Evolutionary conservation across 2,329 filamentous ascomycete genomes (phyloP).

Genomic region (Xylaria sp.): DNA sequence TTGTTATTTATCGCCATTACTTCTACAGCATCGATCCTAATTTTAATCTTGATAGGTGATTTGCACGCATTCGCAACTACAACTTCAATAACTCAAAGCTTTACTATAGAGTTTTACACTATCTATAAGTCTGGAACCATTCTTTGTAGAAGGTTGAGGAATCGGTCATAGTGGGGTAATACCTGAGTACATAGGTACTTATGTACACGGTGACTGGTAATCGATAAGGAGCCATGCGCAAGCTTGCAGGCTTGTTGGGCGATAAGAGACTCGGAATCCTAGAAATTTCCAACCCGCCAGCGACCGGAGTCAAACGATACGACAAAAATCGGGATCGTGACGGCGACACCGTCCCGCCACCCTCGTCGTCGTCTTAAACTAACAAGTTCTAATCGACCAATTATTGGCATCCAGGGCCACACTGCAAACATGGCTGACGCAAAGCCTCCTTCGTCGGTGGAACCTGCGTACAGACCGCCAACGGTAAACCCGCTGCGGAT

Average conservation of each 20-base stretch:
- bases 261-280: conserved; percentile 23
- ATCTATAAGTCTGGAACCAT: too few species aligned
- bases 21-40: too few species aligned
- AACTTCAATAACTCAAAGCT: too few species aligned
- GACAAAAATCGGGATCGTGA: neutral
- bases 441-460: conserved; percentile 38
- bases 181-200: too few species aligned
- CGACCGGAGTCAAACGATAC: neutral
- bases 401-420: neutral
- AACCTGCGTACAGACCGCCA: conserved; percentile 54
- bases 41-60: too few species aligned
- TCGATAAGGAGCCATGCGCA: conserved; percentile 13
- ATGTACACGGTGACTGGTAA: neutral
- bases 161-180: too few species aligned
- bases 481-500: conserved; percentile 78
- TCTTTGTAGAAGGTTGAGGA: too few species aligned
- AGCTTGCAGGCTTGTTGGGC: neutral
- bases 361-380: neutral
- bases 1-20: too few species aligned
- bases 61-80: too few species aligned
- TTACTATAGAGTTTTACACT: too few species aligned
- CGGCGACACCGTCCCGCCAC: neutral
- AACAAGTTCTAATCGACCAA: too few species aligned
- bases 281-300: conserved; percentile 24
- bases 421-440: conserved; percentile 41